Evolutionary conservation across 257 asterid species (phyloP).

Genomic region (Solanum chaucha): DNA sequence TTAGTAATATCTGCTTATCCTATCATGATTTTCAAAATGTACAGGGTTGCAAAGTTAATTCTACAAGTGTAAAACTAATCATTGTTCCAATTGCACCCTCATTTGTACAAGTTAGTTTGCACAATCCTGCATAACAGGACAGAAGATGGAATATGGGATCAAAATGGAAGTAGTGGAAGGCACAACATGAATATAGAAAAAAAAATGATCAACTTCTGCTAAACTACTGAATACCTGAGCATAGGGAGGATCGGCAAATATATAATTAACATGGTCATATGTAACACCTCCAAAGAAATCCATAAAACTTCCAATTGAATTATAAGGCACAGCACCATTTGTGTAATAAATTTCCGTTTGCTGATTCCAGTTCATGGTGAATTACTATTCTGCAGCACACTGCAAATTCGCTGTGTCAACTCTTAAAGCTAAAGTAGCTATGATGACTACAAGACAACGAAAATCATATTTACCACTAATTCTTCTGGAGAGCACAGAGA

Average conservation of each 20-base stretch:
- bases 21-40: not conserved
- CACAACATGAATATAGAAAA: not conserved
- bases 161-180: not conserved
- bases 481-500: not conserved
- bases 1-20: not conserved
- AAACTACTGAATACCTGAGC: conserved; percentile 40
- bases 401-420: not conserved
- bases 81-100: not conserved
- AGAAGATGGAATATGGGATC: not conserved
- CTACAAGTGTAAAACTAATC: not conserved
- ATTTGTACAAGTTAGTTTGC: not conserved
- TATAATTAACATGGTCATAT: conserved; percentile 77
- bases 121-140: not conserved
- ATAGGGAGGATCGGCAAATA: conserved; percentile 58
- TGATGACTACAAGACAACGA: not conserved
- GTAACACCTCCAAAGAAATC: conserved; percentile 90
- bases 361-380: conserved; percentile 52
- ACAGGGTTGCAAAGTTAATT: not conserved
- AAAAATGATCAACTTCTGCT: not conserved
- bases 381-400: conserved; percentile 5
- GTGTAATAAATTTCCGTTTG: conserved; percentile 57
- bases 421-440: not conserved
- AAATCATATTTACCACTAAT: not conserved
- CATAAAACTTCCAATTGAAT: conserved; percentile 75
- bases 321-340: conserved; percentile 62